Evolutionary conservation across 768 basidiomycete species (phyloP), one percentile per base, ranked within the genome.

Genomic region (Macrolepiota dolichaula): DNA sequence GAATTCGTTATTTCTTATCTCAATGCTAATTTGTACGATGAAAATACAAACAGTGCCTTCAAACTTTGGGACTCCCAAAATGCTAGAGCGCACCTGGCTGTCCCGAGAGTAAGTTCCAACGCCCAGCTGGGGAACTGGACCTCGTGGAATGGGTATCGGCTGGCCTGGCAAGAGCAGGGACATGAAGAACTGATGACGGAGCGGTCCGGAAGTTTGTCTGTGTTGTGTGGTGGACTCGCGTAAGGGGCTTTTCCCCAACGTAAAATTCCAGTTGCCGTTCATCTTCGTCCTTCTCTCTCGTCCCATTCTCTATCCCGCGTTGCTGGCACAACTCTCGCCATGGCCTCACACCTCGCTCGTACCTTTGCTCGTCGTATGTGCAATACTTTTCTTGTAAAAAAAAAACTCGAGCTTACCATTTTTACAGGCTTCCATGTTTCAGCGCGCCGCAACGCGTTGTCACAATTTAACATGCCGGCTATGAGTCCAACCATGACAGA

Each of bases 401-500:
- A n/a, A n/a, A n/a, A n/a, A n/a, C 36, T 42, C 49, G 24, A 54
- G 50, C 32, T 51, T 51, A 13, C 50, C 65, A 1, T 15, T 36
- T 24, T n/a, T 38, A 55, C 70, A 96, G 96, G 86, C 69, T 79
- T 98, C 57, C 92, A 95, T 79, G 82, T 84, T 69, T 95, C 96
- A 32, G 82, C 88, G 57, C 84, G 86, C 63, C 79, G 90, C 67
- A 77, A 81, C 77, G 95, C 89, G 40, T 83, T 98, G 66, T 79
- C 91, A 62, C 92, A 87, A 72, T 96, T 98, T 78, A 80, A 87
- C 64, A 96, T 97, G 94, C 96, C 95, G 61, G 95, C 97, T 67
- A 99, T 98, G 96, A 96, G 94, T 64, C 97, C 97, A 35, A 99
- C 97, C 61, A 99, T 99, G 97, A 95, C 95, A 2, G 97, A 98